A percentile compares a stretch with the other conserved stretches of the same genome.
Evolutionary conservation across 2,329 filamentous ascomycete genomes (phyloP).

Genomic region (Hymenoscyphus occultus): DNA sequence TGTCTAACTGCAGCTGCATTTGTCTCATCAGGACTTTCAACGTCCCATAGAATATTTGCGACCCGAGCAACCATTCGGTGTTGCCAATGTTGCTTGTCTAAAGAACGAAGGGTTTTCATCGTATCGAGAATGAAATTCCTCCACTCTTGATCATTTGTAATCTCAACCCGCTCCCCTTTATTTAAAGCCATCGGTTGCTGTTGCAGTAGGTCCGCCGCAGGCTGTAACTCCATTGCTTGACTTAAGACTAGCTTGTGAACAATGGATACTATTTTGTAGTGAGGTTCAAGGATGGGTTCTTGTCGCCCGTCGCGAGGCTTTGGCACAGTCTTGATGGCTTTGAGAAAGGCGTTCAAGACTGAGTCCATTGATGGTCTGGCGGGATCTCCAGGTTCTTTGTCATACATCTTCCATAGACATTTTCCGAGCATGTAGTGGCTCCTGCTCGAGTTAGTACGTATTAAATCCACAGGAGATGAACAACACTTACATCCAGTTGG

Average conservation of each 20-base stretch:
- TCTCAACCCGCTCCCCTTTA: slow-evolving; percentile 28
- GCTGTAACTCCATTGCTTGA: slow-evolving; percentile 27
- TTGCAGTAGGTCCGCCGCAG: slow-evolving; percentile 37
- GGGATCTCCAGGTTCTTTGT: slow-evolving; percentile 42
- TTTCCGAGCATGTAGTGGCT: slow-evolving; percentile 69
- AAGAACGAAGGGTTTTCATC: slow-evolving; percentile 36
- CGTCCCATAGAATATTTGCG: slow-evolving; percentile 60
- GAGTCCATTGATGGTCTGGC: slow-evolving; percentile 38
- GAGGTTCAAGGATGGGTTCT: slow-evolving; percentile 68
- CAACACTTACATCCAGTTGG: slow-evolving; percentile 57
- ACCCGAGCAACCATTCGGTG: slow-evolving; percentile 66
- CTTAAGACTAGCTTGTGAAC: slow-evolving; percentile 61
- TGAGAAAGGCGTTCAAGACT: slow-evolving; percentile 55
- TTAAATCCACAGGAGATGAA: background rate
- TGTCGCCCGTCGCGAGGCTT: slow-evolving; percentile 56
- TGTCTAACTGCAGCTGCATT: slow-evolving; percentile 55
- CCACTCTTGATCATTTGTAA: slow-evolving; percentile 48
- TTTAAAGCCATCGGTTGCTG: slow-evolving; percentile 32
- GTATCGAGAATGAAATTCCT: slow-evolving; percentile 54
- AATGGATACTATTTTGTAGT: slow-evolving; percentile 67
- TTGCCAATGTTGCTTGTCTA: slow-evolving; percentile 73
- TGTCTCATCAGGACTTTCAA: slow-evolving; percentile 43
- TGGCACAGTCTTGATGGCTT: slow-evolving; percentile 60
- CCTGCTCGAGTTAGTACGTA: slow-evolving; percentile 38
- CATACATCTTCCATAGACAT: slow-evolving; percentile 70